Evolutionary conservation across 2,329 filamentous ascomycete genomes (phyloP), one percentile per base, ranked within the genome.

Genomic region (Beauveria australis): DNA sequence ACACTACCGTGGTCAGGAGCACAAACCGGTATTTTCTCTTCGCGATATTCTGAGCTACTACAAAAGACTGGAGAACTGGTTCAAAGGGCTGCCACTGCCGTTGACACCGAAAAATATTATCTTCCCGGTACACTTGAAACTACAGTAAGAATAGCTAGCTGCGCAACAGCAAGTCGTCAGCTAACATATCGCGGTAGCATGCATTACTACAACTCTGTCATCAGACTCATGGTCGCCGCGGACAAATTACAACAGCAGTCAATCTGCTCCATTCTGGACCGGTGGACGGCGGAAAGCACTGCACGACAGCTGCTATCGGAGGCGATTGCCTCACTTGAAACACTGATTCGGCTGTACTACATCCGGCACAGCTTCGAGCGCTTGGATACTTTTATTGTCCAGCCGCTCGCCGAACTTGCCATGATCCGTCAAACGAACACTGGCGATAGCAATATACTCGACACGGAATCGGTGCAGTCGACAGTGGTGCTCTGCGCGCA

Each of bases 61-160:
- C 7, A 52, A 33, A 9, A 65, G 61, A 19, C 49, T 74, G 1
- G 47, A 63, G 16, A 10, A 6, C 3, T 76, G 74, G 74, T 72
- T 69, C 41, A 47, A 61, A 0, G 46, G 6, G 37, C 57, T 75
- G 5, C 68, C 71, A 1, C 12, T 14, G 14, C 22, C 46, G 8
- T 14, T 48, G 10, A 26, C 46, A 24, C 46, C 46, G 22, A 26
- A 12, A 5, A 26, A 26, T 1, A 26, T 26, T 7, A 12, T 48
- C 5, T 48, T 48, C 22, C 46, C 46, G 0, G 46, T 18, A 3
- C 46, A 48, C 22, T 14, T 48, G 3, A 48, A 26, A 7, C 22
- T 48, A 12, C 46, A 48, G 46, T 48, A 12, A 48, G 46, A 16
- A 26, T 8, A 48, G 46, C 2, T 4, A 26, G 22, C 14, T 16